Percentiles rank a stretch among this genome's conserved stretches.
These are phyloP conservation scores for Schizochytrium sp. DNA, from an alignment of 108 stramenopile genomes.

Conservation along the genomic window DNA sequence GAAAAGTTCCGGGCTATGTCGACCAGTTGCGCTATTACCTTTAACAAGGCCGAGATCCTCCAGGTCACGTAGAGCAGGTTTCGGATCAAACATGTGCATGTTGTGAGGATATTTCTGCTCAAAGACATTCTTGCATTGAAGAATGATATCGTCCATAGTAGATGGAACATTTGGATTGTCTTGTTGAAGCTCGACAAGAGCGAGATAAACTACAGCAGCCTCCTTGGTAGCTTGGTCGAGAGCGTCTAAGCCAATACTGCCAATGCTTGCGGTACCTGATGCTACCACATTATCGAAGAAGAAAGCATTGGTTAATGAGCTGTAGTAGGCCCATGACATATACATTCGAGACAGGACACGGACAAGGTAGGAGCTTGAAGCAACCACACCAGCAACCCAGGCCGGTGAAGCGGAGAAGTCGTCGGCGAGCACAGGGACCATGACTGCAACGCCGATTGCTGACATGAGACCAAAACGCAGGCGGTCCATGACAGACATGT, in stretches of 20 bases:
- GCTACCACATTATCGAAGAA: conserved; percentile 25
- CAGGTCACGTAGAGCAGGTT: conserved; percentile 70
- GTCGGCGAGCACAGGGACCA: conserved; percentile 19
- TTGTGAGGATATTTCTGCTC: conserved; percentile 70
- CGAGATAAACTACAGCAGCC: conserved; percentile 1
- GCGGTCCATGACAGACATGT: conserved; percentile 58
- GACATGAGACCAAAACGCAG: conserved; percentile 38
- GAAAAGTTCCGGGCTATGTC: too few species aligned
- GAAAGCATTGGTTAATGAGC: conserved; percentile 29
- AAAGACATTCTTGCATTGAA: conserved; percentile 60
- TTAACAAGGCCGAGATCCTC: conserved; percentile 58
- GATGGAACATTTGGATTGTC: not conserved
- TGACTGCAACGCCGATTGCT: conserved; percentile 47
- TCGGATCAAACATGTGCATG: conserved; percentile 76
- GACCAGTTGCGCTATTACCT: not conserved
- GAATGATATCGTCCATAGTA: not conserved
- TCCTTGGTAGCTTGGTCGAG: conserved; percentile 46
- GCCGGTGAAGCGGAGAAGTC: not conserved
- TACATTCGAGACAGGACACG: conserved; percentile 50
- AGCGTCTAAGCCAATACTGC: not conserved
- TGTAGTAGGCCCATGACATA: conserved; percentile 55
- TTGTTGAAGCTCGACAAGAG: conserved; percentile 33
- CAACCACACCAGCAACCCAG: conserved; percentile 30
- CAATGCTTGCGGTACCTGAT: conserved; percentile 28
- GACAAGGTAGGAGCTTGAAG: conserved; percentile 22